Percentiles rank a stretch among this genome's conserved stretches.
These are phyloP conservation scores for Trichoderma koningii DNA, from an alignment of 2,329 filamentous ascomycete species.

Conservation along the genomic window DNA sequence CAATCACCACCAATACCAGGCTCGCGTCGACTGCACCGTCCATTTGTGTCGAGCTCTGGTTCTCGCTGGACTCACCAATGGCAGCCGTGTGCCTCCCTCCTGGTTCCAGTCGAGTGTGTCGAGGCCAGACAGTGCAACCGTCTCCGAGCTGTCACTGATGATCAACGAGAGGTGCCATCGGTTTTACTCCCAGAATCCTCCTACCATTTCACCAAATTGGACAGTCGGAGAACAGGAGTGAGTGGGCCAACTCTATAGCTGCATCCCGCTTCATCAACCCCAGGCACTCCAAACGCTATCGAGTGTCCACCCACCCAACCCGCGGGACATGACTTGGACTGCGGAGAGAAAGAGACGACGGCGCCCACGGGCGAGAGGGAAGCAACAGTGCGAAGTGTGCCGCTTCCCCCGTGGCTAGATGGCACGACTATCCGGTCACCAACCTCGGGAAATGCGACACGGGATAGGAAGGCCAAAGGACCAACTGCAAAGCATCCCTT, in stretches of 20 bases:
- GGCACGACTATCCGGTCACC: background rate
- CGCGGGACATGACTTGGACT: slow-evolving; percentile 20
- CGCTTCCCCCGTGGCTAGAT: background rate
- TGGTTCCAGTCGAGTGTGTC: background rate
- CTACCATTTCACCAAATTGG: background rate
- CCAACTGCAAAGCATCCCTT: background rate
- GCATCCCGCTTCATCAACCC: slow-evolving; percentile 24
- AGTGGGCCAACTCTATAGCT: slow-evolving; percentile 15
- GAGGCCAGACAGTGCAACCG: background rate
- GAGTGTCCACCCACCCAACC: slow-evolving; percentile 15
- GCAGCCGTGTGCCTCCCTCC: background rate
- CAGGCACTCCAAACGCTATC: slow-evolving; percentile 2
- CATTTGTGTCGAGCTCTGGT: background rate
- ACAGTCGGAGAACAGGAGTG: background rate
- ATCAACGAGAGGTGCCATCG: slow-evolving; percentile 1
- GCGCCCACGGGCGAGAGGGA: background rate
- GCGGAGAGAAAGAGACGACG: slow-evolving; percentile 1
- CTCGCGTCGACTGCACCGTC: background rate
- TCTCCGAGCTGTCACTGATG: background rate
- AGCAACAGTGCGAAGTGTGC: background rate
- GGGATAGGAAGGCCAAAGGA: background rate
- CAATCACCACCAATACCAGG: slow-evolving; percentile 18
- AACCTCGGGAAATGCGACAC: background rate
- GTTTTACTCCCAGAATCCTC: slow-evolving; percentile 12
- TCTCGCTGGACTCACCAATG: slow-evolving; percentile 12